These are phyloP conservation scores for Kluyveromyces sp. DNA, from an alignment of 1,139 yeast species.

Conservation along the genomic window DNA sequence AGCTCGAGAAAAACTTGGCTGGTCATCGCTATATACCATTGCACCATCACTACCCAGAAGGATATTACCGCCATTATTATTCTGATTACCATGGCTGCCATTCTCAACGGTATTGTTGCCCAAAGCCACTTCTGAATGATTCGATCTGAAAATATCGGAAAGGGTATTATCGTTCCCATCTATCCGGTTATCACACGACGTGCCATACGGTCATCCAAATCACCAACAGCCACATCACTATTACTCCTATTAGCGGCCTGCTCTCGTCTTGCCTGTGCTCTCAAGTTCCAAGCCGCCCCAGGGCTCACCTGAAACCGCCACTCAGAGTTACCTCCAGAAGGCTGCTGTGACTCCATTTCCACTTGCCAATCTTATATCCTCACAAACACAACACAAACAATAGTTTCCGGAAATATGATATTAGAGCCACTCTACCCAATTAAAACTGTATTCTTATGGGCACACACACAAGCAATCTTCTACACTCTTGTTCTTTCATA, in stretches of 20 bases:
- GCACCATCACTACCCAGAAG: background rate
- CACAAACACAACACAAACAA: background rate
- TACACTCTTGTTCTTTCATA: background rate
- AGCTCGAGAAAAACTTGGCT: no score
- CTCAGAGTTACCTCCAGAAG: background rate
- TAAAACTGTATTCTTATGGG: background rate
- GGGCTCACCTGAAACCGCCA: slow-evolving; percentile 6
- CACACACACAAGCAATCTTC: background rate
- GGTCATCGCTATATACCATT: no score
- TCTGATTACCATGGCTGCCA: background rate
- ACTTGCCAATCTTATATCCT: background rate
- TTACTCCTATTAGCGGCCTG: background rate
- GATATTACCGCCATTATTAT: background rate
- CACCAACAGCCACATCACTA: background rate
- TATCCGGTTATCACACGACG: background rate
- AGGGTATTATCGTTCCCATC: background rate
- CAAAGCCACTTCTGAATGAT: background rate
- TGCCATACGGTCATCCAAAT: background rate
- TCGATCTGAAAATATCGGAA: slow-evolving; percentile 1
- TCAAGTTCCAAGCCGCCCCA: slow-evolving; percentile 5
- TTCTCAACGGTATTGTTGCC: background rate
- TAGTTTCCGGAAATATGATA: background rate
- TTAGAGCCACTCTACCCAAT: background rate
- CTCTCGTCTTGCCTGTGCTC: slow-evolving; percentile 3
- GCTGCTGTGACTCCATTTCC: slow-evolving; percentile 1